phyloP scores from a whole-genome alignment of 768 basidiomycete genomes.

The Royoungia palumana region DNA sequence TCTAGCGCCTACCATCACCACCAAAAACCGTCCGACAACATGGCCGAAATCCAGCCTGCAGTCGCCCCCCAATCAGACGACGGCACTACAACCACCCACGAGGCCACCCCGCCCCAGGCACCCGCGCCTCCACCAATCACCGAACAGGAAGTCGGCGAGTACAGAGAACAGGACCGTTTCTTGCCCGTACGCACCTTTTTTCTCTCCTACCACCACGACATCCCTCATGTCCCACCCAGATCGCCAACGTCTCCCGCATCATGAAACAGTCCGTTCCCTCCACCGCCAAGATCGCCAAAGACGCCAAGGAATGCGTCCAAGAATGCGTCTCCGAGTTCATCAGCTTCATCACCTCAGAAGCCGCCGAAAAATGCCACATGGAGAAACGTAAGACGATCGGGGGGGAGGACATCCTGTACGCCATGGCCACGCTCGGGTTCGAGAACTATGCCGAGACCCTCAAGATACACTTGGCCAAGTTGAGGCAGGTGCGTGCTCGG shows the following conservation, averaged over 20 bases:
- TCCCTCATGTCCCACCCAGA: conserved; percentile 44
- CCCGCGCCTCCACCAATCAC: conserved; percentile 72
- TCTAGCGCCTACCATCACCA: not conserved
- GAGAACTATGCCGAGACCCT: conserved; percentile 92
- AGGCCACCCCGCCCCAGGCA: conserved; percentile 37
- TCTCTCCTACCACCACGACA: not conserved
- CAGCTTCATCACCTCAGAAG: conserved; percentile 95
- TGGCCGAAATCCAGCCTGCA: conserved; percentile 32
- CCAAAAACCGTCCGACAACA: conserved; percentile 6
- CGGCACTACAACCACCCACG: conserved; percentile 29
- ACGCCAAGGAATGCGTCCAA: conserved; percentile 97
- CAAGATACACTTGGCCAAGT: conserved; percentile 88
- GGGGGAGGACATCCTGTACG: conserved; percentile 94
- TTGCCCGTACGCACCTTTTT: conserved; percentile 63
- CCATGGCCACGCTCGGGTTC: conserved; percentile 91
- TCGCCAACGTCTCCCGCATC: conserved; percentile 96
- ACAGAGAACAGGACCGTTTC: conserved; percentile 92
- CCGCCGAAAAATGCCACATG: conserved; percentile 88
- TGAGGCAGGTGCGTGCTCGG: conserved; percentile 60
- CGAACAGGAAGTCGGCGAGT: conserved; percentile 91
- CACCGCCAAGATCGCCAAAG: conserved; percentile 94
- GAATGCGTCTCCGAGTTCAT: conserved; percentile 99
- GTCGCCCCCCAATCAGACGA: conserved; percentile 42
- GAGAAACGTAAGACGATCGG: conserved; percentile 99
- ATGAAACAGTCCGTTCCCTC: conserved; percentile 92